Evolutionary conservation across 1,284 basidiomycete genomes (phyloP).

Genomic region (Wolfiporia cocos): DNA sequence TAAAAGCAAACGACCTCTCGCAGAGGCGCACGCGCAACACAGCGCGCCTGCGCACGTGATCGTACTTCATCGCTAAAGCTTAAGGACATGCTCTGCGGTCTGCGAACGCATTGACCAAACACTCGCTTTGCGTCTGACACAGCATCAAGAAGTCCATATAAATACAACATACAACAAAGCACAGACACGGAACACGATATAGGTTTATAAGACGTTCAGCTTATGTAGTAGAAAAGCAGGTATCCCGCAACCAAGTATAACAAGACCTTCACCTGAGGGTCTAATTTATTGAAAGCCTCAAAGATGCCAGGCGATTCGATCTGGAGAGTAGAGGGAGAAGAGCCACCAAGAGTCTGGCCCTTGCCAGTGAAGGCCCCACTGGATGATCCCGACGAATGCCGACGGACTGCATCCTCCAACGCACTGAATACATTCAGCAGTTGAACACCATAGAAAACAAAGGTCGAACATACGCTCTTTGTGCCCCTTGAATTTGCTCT

Average conservation of each 20-base stretch:
- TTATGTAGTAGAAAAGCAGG: constrained; percentile 54
- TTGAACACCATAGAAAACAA: no score
- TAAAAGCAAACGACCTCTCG: no score
- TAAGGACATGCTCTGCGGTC: no score
- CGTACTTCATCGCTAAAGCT: no score
- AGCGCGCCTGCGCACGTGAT: no score
- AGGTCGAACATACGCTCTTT: constrained; percentile 48
- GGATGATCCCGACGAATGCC: constrained; percentile 37
- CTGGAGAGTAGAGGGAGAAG: constrained; percentile 24
- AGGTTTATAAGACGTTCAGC: constrained; percentile 14
- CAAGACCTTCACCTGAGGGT: constrained; percentile 61
- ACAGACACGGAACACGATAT: no score
- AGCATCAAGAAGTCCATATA: no score
- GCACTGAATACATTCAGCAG: constrained; percentile 32
- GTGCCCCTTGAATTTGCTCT: constrained; percentile 63
- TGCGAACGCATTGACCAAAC: no score
- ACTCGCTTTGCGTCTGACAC: no score
- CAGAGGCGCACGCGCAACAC: no score
- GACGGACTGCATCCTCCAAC: constrained; percentile 49
- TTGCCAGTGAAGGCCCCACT: constrained; percentile 54
- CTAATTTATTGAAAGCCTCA: constrained; percentile 39
- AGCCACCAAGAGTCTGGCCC: constrained; percentile 63
- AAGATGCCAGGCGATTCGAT: constrained; percentile 28
- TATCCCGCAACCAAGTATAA: constrained; percentile 57
- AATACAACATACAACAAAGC: no score